Evolutionary conservation across 371 early-diverging fungal genomes (phyloP).

Genomic region (Basidiobolus heterosporus): DNA sequence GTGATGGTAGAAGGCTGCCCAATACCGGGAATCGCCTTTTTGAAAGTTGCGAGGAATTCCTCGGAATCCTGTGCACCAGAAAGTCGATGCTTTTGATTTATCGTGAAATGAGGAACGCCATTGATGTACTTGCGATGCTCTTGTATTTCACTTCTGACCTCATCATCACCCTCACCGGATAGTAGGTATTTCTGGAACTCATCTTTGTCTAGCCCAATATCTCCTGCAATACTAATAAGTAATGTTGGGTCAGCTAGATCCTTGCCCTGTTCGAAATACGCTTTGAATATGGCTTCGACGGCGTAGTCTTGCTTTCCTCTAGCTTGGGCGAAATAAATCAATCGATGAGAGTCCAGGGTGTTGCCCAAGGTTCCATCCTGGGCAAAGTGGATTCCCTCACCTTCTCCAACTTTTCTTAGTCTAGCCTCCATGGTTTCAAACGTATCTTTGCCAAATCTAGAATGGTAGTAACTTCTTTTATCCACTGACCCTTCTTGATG

Average conservation of each 20-base stretch:
- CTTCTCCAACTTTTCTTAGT: constrained; percentile 30
- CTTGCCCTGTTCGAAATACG: constrained; percentile 50
- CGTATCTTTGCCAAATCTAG: constrained; percentile 38
- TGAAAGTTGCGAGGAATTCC: constrained; percentile 30
- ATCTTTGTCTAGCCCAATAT: constrained; percentile 33
- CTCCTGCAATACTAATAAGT: constrained; percentile 26
- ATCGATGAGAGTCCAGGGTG: constrained; percentile 47
- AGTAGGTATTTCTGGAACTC: constrained; percentile 26
- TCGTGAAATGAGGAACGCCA: constrained; percentile 52
- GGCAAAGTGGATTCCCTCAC: constrained; percentile 37
- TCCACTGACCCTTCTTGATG: constrained; percentile 20
- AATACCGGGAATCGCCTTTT: constrained; percentile 13
- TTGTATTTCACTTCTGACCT: constrained; percentile 18
- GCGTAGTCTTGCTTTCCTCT: constrained; percentile 31
- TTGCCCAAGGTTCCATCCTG: constrained; percentile 43
- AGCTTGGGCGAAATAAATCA: constrained; percentile 34
- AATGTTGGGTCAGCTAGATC: constrained; percentile 34
- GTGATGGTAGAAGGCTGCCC: too few relatives aligned
- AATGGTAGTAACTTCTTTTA: constrained; percentile 26
- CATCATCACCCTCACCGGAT: constrained; percentile 25
- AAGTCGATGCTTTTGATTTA: constrained; percentile 37
- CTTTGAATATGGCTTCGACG: constrained; percentile 36
- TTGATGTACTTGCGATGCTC: constrained; percentile 17
- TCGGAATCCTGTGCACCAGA: constrained; percentile 52
- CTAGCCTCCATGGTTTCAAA: constrained; percentile 22